phyloP scores from a whole-genome alignment of 2,329 filamentous ascomycete species.

The Diaporthe velutina region DNA sequence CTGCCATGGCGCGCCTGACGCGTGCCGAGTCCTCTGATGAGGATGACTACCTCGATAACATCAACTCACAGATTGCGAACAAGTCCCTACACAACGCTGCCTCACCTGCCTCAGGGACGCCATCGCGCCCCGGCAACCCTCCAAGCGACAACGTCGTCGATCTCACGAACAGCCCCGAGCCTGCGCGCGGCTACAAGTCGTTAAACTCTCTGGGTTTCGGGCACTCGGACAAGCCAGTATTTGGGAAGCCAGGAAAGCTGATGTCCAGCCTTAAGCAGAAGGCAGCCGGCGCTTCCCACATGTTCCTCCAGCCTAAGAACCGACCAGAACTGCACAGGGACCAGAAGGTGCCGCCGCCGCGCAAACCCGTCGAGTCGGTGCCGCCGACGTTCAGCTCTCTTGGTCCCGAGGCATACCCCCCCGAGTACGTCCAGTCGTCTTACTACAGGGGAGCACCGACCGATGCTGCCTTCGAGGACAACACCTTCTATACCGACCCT shows the following conservation, averaged over 20 bases:
- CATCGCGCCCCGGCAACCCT: slow-evolving; percentile 52
- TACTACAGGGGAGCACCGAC: slow-evolving; percentile 35
- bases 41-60: slow-evolving; percentile 50
- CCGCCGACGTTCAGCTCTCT: slow-evolving; percentile 64
- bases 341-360: slow-evolving; percentile 59
- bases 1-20: slow-evolving; percentile 45
- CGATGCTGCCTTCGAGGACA: slow-evolving; percentile 51
- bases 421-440: slow-evolving; percentile 50
- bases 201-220: slow-evolving; percentile 28
- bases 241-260: slow-evolving; percentile 57
- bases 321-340: slow-evolving; percentile 70
- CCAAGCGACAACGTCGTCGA: slow-evolving; percentile 49
- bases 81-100: slow-evolving; percentile 35
- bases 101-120: slow-evolving; percentile 47
- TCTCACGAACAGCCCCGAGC: slow-evolving; percentile 48
- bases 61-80: slow-evolving; percentile 50
- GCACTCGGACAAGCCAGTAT: slow-evolving; percentile 47
- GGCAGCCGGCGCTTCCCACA: slow-evolving; percentile 54
- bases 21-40: slow-evolving; percentile 52
- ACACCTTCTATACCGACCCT: slow-evolving; percentile 76
- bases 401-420: slow-evolving; percentile 45
- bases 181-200: slow-evolving; percentile 22
- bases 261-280: slow-evolving; percentile 67
- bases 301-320: slow-evolving; percentile 67
- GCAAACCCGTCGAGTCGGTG: slow-evolving; percentile 53